Evolutionary conservation across 768 basidiomycete genomes (phyloP).

Genomic region (Cystofilobasidium bisporidii): DNA sequence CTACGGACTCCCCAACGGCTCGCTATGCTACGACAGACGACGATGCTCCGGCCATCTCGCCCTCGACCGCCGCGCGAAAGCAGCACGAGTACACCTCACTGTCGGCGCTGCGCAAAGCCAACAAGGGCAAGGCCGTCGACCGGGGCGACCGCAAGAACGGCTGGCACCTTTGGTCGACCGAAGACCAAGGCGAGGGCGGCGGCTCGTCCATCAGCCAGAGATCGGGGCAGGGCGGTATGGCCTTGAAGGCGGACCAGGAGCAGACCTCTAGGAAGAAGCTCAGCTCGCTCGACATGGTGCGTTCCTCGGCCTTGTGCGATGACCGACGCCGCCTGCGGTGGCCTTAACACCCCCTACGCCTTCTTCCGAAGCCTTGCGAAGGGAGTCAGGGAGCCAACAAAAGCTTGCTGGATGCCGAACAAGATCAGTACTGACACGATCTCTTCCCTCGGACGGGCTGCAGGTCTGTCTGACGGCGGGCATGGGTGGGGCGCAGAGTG

Average conservation of each 20-base stretch:
- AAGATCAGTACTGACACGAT: too few relatives aligned
- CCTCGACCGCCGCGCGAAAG: neutral
- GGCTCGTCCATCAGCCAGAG: neutral
- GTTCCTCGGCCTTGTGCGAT: neutral
- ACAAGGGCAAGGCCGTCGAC: constrained; percentile 23
- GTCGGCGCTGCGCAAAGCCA: constrained; percentile 20
- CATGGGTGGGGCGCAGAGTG: constrained; percentile 27
- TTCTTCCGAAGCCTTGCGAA: too few relatives aligned
- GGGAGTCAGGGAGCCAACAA: too few relatives aligned
- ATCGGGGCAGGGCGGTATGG: neutral
- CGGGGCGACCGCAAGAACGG: constrained; percentile 23
- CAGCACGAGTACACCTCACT: constrained; percentile 26
- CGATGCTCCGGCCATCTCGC: neutral
- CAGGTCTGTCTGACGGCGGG: constrained; percentile 26
- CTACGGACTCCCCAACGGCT: neutral
- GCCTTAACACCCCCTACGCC: too few relatives aligned
- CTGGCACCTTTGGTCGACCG: constrained; percentile 22
- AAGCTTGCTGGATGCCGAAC: too few relatives aligned
- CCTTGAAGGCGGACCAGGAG: neutral
- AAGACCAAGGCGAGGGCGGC: neutral
- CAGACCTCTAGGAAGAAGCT: neutral
- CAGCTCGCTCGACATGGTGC: constrained; percentile 15
- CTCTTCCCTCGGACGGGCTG: neutral
- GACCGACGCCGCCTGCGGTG: too few relatives aligned
- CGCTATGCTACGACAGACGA: too few relatives aligned